Evolutionary conservation across 495 filamentous ascomycete genomes (phyloP).

Genomic region (Penicillium egyptiacum): DNA sequence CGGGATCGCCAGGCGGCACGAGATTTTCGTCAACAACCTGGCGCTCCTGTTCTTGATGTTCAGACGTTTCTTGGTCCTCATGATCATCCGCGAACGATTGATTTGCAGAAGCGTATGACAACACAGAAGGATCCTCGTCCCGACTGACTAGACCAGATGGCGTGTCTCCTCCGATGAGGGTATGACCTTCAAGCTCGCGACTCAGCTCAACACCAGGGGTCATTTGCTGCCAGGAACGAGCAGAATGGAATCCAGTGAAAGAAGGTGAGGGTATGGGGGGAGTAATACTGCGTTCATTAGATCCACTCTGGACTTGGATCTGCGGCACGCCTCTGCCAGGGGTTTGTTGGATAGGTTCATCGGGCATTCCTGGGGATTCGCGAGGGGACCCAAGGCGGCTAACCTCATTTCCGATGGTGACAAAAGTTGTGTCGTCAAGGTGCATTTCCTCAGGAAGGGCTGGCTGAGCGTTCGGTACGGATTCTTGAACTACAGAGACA

Average conservation of each 20-base stretch:
- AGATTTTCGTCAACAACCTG: constrained; percentile 23
- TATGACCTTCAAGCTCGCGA: constrained; percentile 27
- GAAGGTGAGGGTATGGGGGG: constrained; percentile 25
- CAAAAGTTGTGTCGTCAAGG: constrained; percentile 28
- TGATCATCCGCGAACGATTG: constrained; percentile 16
- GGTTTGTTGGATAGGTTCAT: constrained; percentile 14
- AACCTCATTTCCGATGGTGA: constrained; percentile 22
- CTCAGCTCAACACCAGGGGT: constrained; percentile 13
- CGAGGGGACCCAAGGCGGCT: constrained; percentile 14
- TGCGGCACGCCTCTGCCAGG: constrained; percentile 9
- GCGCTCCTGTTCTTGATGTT: constrained; percentile 17
- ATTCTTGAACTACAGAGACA: constrained; percentile 34
- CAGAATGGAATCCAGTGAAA: constrained; percentile 31
- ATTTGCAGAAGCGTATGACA: constrained; percentile 27
- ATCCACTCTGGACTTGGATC: constrained; percentile 12
- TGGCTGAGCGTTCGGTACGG: constrained; percentile 21
- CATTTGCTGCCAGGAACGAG: constrained; percentile 23
- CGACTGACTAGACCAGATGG: constrained; percentile 16
- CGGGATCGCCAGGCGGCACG: not conserved
- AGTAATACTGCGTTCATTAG: constrained; percentile 18
- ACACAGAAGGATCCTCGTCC: constrained; percentile 18
- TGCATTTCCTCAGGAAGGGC: constrained; percentile 20
- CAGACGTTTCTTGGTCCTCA: not conserved
- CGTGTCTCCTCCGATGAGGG: constrained; percentile 26
- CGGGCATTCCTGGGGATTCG: constrained; percentile 16